Evolutionary conservation across 805 yeast species (phyloP), one percentile per base, ranked within the genome.

Genomic region (Diddensiella caesifluorescens): DNA sequence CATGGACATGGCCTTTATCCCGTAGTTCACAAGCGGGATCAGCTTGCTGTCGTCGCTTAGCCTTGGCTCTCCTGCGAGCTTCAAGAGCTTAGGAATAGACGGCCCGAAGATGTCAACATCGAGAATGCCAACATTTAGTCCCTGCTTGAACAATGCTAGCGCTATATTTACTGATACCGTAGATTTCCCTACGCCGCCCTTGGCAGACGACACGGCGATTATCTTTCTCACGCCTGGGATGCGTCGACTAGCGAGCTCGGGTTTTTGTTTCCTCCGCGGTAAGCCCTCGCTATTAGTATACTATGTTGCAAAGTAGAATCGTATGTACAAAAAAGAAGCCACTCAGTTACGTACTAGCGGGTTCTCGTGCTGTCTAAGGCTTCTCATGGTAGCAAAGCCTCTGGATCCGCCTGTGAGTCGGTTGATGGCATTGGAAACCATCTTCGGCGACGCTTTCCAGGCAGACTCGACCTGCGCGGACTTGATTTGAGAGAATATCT

Each of bases 61-160:
- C 21, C 82, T 55, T 1, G 94, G 92, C 51, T 82, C 90, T 0
- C 89, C 88, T 1, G 64, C 50, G 5, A 86, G 65, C n/a, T 74
- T 74, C 64, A 86, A 67, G 48, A 86, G 65, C 46, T 75, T 77
- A 0, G 95, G 95, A 4, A 86, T 62, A 2, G 89, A 81, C 0
- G 95, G 95, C 0, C 95, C 95, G 62, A 84, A 86, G 5, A 86
- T 70, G 57, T 86, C 95, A 0, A 82, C 83, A 55, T 86, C 95
- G 9, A 86, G 64, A 2, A 86, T 55, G 0, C 95, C 95, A 1
- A 77, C 79, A 16, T 69, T 70, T 32, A 73, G 63, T 0, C 83
- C 83, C 22, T 62, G 54, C 21, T 65, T 55, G 30, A 73, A 73
- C 38, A 86, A 60, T 0, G 85, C 73, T 27, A 80, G 55, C 0